These are phyloP conservation scores for Tricholoma saponaceum DNA, from an alignment of 768 basidiomycete species.

Conservation along the genomic window DNA sequence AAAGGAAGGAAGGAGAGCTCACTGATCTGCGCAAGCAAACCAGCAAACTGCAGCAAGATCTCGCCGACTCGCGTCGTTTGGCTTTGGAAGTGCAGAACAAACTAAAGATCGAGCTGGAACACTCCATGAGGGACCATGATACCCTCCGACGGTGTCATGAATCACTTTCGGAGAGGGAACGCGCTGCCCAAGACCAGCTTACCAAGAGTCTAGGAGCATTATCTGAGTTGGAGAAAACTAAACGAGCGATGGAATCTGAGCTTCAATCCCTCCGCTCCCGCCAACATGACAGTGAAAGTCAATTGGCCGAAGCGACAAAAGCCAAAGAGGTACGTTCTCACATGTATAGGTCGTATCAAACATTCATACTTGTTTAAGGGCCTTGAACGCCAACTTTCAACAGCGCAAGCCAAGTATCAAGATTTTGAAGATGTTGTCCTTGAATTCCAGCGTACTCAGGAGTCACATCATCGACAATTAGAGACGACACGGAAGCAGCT, in stretches of 20 bases:
- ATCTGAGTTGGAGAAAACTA: conserved; percentile 63
- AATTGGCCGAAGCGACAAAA: conserved; percentile 55
- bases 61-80: conserved; percentile 57
- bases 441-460: conserved; percentile 79
- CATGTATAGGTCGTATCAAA: conserved; percentile 4
- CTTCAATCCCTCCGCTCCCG: conserved; percentile 63
- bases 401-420: conserved; percentile 71
- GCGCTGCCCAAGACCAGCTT: conserved; percentile 44
- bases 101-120: conserved; percentile 73
- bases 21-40: conserved; percentile 63
- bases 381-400: conserved; percentile 71
- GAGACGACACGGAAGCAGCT: conserved; percentile 70
- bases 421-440: conserved; percentile 88
- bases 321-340: conserved; percentile 65
- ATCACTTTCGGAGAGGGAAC: conserved; percentile 62
- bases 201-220: conserved; percentile 45
- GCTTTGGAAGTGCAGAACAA: conserved; percentile 67
- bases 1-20: conserved; percentile 85
- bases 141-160: conserved; percentile 57
- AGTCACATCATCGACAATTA: conserved; percentile 65
- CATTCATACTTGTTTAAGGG: conserved; percentile 36
- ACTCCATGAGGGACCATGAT: conserved; percentile 52
- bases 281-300: conserved; percentile 62
- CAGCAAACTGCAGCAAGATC: conserved; percentile 56
- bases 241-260: conserved; percentile 67